Base-by-base conservation (phyloP, 441 rosid species). In the Populus hybrid region DNA sequence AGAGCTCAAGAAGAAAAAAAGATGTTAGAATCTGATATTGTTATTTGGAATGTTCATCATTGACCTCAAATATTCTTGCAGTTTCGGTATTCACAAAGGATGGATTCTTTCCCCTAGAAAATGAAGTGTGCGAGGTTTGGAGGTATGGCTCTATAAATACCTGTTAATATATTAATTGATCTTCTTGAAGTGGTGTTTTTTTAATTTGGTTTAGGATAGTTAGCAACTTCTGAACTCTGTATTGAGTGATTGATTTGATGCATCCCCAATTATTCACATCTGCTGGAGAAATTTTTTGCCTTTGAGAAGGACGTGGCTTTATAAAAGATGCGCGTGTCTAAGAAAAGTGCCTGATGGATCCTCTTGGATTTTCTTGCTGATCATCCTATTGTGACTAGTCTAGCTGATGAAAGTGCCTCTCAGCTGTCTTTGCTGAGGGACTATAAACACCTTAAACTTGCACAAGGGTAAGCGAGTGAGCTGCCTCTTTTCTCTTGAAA, bases 41-140 rank as follows among this genome's bases (percentile, higher is more conserved):
- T 21, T 61, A 61, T 59, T 59, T 61, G 66, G 66, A 61, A 9
- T 42, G 8, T 2, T 59, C 14, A 30, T 50, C 23, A 40, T 61
- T 76, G 3, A 11, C 75, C 65, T 71, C 20, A 20, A 75, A 28
- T 50, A 21, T 72, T 64, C 81, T 71, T 81, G 75, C 63, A 79
- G 75, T 78, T 72, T 35, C 32, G 36, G 53, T 59, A 81, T 81
- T 26, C 38, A 53, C 28, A 61, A 69, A 36, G 36, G 42, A 67
- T 23, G 18, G 80, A 53, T 20, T 67, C 59, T 50, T 50, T 16
- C 20, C 36, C 75, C n/a, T 64, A 68, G 38, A 40, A n/a, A 71
- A 38, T 69, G 76, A 76, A 53, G 69, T 34, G 72, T 73, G 63
- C 2, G 30, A 69, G 8, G 10, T 71, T 14, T 81, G 20, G 63